These are phyloP conservation scores for Blastobotrys attinorum DNA, from an alignment of 805 yeast genomes.

Conservation along the genomic window DNA sequence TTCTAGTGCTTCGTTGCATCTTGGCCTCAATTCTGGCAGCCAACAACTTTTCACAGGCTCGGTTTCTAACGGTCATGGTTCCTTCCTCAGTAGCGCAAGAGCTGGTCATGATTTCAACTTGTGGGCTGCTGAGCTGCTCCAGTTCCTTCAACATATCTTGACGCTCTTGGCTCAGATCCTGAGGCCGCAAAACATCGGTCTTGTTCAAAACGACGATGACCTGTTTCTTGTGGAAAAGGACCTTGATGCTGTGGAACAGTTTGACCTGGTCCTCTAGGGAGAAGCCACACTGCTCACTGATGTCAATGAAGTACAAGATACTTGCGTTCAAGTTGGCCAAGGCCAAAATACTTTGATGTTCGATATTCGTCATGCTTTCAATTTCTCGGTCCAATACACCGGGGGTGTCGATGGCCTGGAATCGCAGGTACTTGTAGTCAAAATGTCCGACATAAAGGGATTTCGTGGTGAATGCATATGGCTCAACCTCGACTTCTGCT, in stretches of 20 bases:
- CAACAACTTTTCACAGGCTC: conserved; percentile 93
- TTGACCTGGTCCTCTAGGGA: conserved; percentile 95
- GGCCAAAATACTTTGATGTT: conserved; percentile 98
- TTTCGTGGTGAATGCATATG: conserved; percentile 98
- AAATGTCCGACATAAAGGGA: conserved; percentile 97
- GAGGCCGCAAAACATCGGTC: conserved; percentile 79
- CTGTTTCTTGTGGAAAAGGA: conserved; percentile 92
- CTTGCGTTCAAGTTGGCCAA: conserved; percentile 97
- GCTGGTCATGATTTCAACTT: conserved; percentile 87
- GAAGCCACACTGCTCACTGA: conserved; percentile 98
- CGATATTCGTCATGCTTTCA: conserved; percentile 99
- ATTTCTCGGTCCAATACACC: conserved; percentile 98
- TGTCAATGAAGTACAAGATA: conserved; percentile 95
- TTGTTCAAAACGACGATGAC: conserved; percentile 95
- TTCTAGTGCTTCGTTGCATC: conserved; percentile 78
- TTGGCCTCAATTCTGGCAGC: conserved; percentile 96
- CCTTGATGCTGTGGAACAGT: conserved; percentile 93
- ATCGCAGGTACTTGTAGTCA: conserved; percentile 93
- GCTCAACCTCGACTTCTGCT: conserved; percentile 98
- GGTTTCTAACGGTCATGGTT: conserved; percentile 91
- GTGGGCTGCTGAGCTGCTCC: conserved; percentile 40
- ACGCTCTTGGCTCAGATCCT: conserved; percentile 71
- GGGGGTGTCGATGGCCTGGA: conserved; percentile 99
- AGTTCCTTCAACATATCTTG: conserved; percentile 52
- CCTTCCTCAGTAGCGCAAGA: conserved; percentile 94